A percentile compares a stretch with the other conserved stretches of the same genome.
phyloP scores from a whole-genome alignment of 179 eudicot species.

The Monotropa hypopitys region DNA sequence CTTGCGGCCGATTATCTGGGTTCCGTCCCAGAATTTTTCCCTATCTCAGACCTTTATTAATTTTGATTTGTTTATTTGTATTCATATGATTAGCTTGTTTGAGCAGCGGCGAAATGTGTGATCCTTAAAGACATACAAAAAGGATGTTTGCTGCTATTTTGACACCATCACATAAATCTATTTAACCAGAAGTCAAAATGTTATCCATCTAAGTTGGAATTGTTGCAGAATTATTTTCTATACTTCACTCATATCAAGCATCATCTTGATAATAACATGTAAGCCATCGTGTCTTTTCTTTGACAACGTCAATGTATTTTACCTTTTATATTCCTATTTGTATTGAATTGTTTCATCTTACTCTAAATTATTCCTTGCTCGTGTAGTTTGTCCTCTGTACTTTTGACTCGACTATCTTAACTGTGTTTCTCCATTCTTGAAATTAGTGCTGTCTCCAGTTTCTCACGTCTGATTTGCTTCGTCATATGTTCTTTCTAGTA shows the following conservation, averaged over 20 bases:
- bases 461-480: not conserved
- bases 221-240: not conserved
- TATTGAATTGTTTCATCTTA: not conserved
- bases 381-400: not conserved
- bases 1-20: not conserved
- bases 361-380: not conserved
- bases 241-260: not conserved
- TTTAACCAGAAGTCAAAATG: not conserved
- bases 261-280: not conserved
- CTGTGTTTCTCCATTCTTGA: not conserved
- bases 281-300: not conserved
- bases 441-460: constrained; percentile 3
- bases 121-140: not conserved
- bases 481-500: not conserved
- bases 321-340: not conserved
- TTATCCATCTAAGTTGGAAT: not conserved
- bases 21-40: not conserved
- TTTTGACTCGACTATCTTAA: not conserved
- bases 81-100: not conserved
- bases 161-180: not conserved
- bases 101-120: not conserved
- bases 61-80: not conserved
- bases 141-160: not conserved
- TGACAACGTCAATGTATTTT: not conserved
- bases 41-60: not conserved